These are phyloP conservation scores for Geotrichum restrictum DNA, from an alignment of 1,139 yeast species.

Conservation along the genomic window DNA sequence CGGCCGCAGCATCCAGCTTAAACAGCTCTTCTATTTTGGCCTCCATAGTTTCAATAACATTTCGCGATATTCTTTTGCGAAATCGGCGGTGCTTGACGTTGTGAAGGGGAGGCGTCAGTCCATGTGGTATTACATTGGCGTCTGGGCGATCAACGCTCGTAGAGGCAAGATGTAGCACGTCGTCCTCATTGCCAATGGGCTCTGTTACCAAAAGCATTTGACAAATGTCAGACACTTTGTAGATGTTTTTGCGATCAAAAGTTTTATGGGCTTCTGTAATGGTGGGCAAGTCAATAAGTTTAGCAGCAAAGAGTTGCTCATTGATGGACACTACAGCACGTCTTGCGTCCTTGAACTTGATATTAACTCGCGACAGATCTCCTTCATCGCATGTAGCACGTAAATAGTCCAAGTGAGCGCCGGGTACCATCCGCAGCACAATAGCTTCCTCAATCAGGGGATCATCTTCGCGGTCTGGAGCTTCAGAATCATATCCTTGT, in stretches of 20 bases:
- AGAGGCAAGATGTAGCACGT: conserved; percentile 40
- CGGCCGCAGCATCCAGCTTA: conserved; percentile 76
- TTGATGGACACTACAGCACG: conserved; percentile 62
- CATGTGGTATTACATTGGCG: conserved; percentile 61
- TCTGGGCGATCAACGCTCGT: conserved; percentile 44
- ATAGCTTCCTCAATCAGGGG: conserved; percentile 88
- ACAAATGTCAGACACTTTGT: conserved; percentile 79
- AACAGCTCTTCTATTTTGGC: conserved; percentile 73
- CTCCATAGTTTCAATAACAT: conserved; percentile 62
- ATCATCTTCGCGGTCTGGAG: conserved; percentile 93
- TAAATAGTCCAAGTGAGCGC: conserved; percentile 72
- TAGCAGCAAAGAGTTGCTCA: conserved; percentile 70
- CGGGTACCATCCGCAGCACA: conserved; percentile 72
- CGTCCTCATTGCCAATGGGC: conserved; percentile 55
- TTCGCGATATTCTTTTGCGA: conserved; percentile 48
- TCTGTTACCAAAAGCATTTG: conserved; percentile 80
- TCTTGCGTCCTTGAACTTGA: conserved; percentile 78
- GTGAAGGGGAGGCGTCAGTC: conserved; percentile 73
- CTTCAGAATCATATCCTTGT: conserved; percentile 95
- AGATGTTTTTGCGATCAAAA: conserved; percentile 80
- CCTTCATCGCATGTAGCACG: conserved; percentile 77
- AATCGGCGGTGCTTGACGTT: conserved; percentile 54
- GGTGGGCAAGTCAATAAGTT: conserved; percentile 86
- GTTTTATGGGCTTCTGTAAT: conserved; percentile 84
- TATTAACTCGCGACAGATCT: conserved; percentile 65